Evolutionary conservation across 2,329 filamentous ascomycete species (phyloP).

Genomic region (Aspergillus sp.): DNA sequence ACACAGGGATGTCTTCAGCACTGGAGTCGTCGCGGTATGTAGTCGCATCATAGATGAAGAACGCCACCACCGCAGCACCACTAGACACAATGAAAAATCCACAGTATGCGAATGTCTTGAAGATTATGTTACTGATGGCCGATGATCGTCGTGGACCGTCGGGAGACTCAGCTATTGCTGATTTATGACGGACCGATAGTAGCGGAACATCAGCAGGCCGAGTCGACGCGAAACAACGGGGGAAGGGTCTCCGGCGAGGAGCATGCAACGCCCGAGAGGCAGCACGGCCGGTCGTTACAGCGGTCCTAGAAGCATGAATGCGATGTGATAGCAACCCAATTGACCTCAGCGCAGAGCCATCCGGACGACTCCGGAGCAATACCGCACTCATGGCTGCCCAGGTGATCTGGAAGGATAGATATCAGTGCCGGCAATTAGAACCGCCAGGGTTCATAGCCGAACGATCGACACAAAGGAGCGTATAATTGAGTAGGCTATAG

Average conservation of each 20-base stretch:
- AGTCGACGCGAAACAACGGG: constrained; percentile 18
- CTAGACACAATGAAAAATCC: constrained; percentile 72
- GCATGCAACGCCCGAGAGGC: constrained; percentile 18
- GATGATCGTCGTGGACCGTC: constrained; percentile 21
- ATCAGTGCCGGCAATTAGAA: constrained; percentile 7
- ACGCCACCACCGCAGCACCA: constrained; percentile 66
- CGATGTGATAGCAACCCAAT: constrained; percentile 18
- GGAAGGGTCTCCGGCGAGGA: constrained; percentile 12
- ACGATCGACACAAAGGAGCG: not conserved
- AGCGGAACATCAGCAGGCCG: constrained; percentile 15
- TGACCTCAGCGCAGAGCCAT: constrained; percentile 20
- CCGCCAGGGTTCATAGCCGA: constrained; percentile 6
- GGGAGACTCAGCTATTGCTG: constrained; percentile 14
- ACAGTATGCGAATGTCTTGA: constrained; percentile 64
- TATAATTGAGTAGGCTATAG: not conserved
- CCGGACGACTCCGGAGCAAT: constrained; percentile 26
- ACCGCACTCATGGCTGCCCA: constrained; percentile 24
- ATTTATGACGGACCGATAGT: constrained; percentile 26
- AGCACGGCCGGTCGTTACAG: constrained; percentile 7
- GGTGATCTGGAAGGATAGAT: constrained; percentile 5
- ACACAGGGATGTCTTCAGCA: constrained; percentile 73
- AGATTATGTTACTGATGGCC: constrained; percentile 50
- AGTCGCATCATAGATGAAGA: constrained; percentile 90
- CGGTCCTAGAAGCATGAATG: constrained; percentile 11
- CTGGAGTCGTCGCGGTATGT: constrained; percentile 75